Evolutionary conservation across 1,284 basidiomycete species (phyloP).

Genomic region (Inonotus hispidus): DNA sequence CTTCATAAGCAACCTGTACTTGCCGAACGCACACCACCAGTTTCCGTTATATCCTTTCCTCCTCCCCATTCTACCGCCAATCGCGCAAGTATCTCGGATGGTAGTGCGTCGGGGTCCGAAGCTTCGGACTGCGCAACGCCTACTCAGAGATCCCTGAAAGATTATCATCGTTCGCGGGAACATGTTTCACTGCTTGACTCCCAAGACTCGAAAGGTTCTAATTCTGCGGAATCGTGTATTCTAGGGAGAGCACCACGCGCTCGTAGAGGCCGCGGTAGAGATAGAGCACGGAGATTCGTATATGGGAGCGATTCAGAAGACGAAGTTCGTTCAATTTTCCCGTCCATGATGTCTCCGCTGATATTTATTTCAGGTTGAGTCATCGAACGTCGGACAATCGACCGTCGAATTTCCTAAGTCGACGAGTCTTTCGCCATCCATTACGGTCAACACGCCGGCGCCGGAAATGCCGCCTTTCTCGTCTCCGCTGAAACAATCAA

Average conservation of each 20-base stretch:
- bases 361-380: neutral
- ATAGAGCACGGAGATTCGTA: neutral
- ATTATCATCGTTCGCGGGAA: neutral
- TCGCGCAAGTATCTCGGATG: neutral
- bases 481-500: neutral
- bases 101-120: neutral
- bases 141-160: neutral
- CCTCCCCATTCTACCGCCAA: neutral
- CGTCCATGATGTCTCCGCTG: neutral
- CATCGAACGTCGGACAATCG: neutral
- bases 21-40: neutral
- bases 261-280: neutral
- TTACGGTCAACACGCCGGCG: neutral
- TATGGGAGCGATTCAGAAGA: conserved; percentile 6
- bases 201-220: too few relatives aligned
- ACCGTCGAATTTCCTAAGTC: conserved; percentile 9
- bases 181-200: neutral
- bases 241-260: conserved; percentile 7
- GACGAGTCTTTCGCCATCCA: neutral
- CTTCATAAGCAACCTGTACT: conserved; percentile 5
- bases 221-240: neutral
- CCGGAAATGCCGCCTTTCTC: neutral
- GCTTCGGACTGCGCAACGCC: conserved; percentile 16
- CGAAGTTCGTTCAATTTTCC: neutral
- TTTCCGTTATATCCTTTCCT: neutral